Evolutionary conservation across 2,329 filamentous ascomycete genomes (phyloP).

Genomic region (Microdochium paspali): DNA sequence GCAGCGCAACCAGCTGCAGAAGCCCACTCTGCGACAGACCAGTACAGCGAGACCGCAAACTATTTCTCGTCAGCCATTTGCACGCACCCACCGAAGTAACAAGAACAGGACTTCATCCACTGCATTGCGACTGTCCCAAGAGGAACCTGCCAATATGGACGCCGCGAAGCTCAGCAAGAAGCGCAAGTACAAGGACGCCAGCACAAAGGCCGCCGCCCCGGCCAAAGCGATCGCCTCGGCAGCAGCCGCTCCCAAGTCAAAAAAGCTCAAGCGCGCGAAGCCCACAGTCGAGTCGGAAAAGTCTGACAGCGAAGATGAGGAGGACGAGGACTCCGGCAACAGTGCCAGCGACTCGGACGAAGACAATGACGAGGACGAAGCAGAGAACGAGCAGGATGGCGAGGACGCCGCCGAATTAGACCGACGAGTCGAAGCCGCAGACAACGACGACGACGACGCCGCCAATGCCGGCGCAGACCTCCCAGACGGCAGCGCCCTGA

Average conservation of each 20-base stretch:
- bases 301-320: slow-evolving; percentile 9
- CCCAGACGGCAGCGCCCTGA: slow-evolving; percentile 28
- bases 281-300: slow-evolving; percentile 12
- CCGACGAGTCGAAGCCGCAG: slow-evolving; percentile 9
- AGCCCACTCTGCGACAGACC: background rate
- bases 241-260: slow-evolving; percentile 23
- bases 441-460: slow-evolving; percentile 21
- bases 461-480: slow-evolving; percentile 18
- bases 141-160: slow-evolving; percentile 13
- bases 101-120: background rate
- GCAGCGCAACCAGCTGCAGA: background rate
- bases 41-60: background rate
- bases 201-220: slow-evolving; percentile 14
- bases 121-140: background rate
- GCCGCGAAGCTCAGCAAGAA: slow-evolving; percentile 28
- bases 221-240: slow-evolving; percentile 16
- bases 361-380: slow-evolving; percentile 14
- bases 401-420: slow-evolving; percentile 8
- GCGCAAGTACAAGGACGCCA: slow-evolving; percentile 25
- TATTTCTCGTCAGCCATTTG: background rate
- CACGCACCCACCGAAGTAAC: background rate
- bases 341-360: slow-evolving; percentile 10
- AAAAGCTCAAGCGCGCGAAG: slow-evolving; percentile 29
- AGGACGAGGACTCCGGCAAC: slow-evolving; percentile 8
- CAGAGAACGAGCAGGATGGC: slow-evolving; percentile 10